Conservation (phyloP, 1,284 basidiomycete species). For the Apiotrichum montevideense region DNA sequence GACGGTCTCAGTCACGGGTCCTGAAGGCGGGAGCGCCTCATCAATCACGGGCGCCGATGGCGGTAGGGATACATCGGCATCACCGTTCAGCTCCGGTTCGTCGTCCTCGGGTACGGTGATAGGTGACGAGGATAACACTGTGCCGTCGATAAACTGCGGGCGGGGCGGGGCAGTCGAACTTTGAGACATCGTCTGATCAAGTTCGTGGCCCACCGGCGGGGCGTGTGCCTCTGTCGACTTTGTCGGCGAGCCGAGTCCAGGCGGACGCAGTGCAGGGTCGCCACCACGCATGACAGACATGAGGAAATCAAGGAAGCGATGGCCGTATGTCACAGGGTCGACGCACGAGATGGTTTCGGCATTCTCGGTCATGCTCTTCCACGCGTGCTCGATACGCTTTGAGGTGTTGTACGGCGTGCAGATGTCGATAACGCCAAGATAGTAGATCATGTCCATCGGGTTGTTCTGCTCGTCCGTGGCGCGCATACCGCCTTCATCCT, state of each 20-base stretch:
- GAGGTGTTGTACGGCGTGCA: conserved; percentile 74
- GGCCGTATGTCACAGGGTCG: conserved; percentile 72
- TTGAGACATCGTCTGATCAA: neutral
- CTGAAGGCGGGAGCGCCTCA: neutral
- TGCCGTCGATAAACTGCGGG: neutral
- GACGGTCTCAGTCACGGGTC: neutral
- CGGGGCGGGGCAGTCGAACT: neutral
- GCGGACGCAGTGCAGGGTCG: conserved; percentile 45
- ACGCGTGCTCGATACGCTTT: conserved; percentile 83
- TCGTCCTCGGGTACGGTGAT: neutral
- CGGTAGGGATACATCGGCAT: neutral
- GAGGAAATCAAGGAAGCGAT: conserved; percentile 82
- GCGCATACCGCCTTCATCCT: conserved; percentile 88
- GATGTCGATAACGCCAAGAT: conserved; percentile 90
- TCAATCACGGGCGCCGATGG: neutral
- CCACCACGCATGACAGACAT: conserved; percentile 78
- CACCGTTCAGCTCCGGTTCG: neutral
- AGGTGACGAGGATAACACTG: neutral
- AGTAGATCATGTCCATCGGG: conserved; percentile 76
- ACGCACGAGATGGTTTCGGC: conserved; percentile 89
- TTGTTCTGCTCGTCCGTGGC: conserved; percentile 82
- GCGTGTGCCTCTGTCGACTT: neutral
- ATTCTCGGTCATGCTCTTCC: conserved; percentile 85
- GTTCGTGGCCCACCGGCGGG: neutral
- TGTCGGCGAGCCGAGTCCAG: conserved; percentile 22